Evolutionary conservation across 1,284 basidiomycete genomes (phyloP), one percentile per base, ranked within the genome.

Genomic region (Naganishia cerealis): DNA sequence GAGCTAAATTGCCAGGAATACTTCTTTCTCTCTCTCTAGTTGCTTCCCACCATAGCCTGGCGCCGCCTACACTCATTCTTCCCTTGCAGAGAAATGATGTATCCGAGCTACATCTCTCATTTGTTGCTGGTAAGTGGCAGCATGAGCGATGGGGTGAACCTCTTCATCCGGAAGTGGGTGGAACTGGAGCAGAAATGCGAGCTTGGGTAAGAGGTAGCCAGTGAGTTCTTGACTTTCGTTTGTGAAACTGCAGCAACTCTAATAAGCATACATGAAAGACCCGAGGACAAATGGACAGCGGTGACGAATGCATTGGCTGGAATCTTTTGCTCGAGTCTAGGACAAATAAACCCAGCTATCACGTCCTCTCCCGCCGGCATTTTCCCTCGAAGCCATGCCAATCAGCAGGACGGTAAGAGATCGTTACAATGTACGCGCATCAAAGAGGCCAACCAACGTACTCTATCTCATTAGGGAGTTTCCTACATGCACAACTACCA

Each of bases 91-190:
- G 90, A 76, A 90, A 92, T 76, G 87, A 88, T 0, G 87, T 94
- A 26, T 88, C 90, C 0, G 92, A 95, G 73, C 84, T 97, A 16
- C 90, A 94, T 72, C 85, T 98, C 1, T 87, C 88, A 13, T 85
- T 97, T 67, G 94, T 93, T 70, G 87, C 92, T 12, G 94, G 94
- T 10, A 88, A 88, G 71, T 97, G 94, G 94, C 86, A 90, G 75
- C 93, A 94, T 75, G 85, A 86, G 42, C 80, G 84, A n/a, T 95
- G 93, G 89, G 90, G 90, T 0, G 86, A 87, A 71, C 91, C 92
- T 1, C 58, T 78, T 10, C 73, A 72, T 39, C 86, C 87, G 42
- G 88, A 90, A 71, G 81, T 85, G 3, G 88, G 87, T 2, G 92
- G 89, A 0, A 87, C 87, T 0, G 95, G 94, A 8, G 94, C 91